Conservation (phyloP, 768 basidiomycete species). For the Leucosporidium scottii region DNA sequence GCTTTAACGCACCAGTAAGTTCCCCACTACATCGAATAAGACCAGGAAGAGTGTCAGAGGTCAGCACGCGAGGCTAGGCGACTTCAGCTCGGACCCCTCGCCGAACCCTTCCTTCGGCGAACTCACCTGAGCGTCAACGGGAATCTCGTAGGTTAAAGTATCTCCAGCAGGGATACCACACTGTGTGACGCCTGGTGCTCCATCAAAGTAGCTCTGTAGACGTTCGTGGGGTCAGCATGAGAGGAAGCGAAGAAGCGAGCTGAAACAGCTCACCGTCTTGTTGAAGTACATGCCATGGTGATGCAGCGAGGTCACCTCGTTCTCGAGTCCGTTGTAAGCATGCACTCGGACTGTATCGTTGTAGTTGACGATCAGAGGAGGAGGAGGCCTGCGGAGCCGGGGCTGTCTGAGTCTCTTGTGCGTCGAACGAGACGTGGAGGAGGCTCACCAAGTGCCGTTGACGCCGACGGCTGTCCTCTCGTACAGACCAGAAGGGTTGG, state of each 20-base stretch:
- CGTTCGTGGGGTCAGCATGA: constrained; percentile 44
- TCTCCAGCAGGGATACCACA: constrained; percentile 65
- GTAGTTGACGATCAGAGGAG: constrained; percentile 65
- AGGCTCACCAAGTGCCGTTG: constrained; percentile 78
- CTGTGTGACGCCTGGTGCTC: constrained; percentile 71
- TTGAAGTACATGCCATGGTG: constrained; percentile 97
- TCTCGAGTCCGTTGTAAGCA: constrained; percentile 43
- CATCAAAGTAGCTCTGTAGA: constrained; percentile 87
- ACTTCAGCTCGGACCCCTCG: too few relatives aligned
- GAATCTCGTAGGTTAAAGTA: constrained; percentile 18
- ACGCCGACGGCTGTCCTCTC: constrained; percentile 74
- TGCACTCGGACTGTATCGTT: constrained; percentile 74
- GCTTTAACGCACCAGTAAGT: constrained; percentile 32
- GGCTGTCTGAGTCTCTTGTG: background rate
- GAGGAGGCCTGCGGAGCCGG: constrained; percentile 54
- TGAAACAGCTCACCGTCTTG: constrained; percentile 47
- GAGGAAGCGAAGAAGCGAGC: constrained; percentile 21
- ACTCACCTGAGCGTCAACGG: constrained; percentile 43
- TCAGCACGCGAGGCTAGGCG: too few relatives aligned
- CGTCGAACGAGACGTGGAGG: background rate
- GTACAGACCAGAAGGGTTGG: constrained; percentile 75
- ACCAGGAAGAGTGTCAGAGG: too few relatives aligned
- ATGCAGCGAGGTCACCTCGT: constrained; percentile 46
- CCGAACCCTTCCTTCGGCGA: too few relatives aligned
- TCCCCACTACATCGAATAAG: constrained; percentile 4